Evolutionary conservation across 495 filamentous ascomycete species (phyloP).

Genomic region (Staphylotrichum tortipilum): DNA sequence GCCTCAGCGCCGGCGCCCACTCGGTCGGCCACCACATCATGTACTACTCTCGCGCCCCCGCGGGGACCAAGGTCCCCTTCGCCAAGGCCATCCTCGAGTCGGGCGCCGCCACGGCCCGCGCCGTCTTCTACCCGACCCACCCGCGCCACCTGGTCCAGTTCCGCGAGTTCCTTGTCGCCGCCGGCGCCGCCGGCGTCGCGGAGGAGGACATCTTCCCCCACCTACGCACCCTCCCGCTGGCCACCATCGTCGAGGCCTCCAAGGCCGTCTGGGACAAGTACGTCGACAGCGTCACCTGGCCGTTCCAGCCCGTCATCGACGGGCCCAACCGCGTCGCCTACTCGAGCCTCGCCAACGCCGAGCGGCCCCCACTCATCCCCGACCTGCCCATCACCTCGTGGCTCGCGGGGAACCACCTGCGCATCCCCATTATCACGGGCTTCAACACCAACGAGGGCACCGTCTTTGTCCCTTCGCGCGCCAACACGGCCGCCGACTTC

Average conservation of each 20-base stretch:
- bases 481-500: slow-evolving; percentile 41
- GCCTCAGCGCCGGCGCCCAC: slow-evolving; percentile 59
- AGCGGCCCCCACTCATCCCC: slow-evolving; percentile 39
- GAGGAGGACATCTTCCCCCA: slow-evolving; percentile 41
- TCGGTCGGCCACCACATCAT: slow-evolving; percentile 62
- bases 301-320: slow-evolving; percentile 62
- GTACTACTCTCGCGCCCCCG: slow-evolving; percentile 32
- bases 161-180: slow-evolving; percentile 45
- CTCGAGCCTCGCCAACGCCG: slow-evolving; percentile 9
- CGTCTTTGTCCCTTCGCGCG: slow-evolving; percentile 44
- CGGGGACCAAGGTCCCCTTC: slow-evolving; percentile 44
- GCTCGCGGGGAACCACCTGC: slow-evolving; percentile 42
- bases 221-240: slow-evolving; percentile 42
- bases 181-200: slow-evolving; percentile 30
- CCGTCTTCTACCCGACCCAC: slow-evolving; percentile 46
- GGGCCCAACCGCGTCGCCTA: slow-evolving; percentile 28
- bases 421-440: slow-evolving; percentile 55
- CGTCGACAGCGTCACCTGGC: slow-evolving; percentile 49
- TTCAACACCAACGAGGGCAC: slow-evolving; percentile 61
- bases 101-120: slow-evolving; percentile 53
- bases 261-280: slow-evolving; percentile 45
- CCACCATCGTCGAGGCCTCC: slow-evolving; percentile 40
- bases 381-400: slow-evolving; percentile 50
- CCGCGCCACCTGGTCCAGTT: slow-evolving; percentile 53
- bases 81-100: slow-evolving; percentile 57